phyloP scores from a whole-genome alignment of 441 rosid genomes.

The Erodium texanum region DNA sequence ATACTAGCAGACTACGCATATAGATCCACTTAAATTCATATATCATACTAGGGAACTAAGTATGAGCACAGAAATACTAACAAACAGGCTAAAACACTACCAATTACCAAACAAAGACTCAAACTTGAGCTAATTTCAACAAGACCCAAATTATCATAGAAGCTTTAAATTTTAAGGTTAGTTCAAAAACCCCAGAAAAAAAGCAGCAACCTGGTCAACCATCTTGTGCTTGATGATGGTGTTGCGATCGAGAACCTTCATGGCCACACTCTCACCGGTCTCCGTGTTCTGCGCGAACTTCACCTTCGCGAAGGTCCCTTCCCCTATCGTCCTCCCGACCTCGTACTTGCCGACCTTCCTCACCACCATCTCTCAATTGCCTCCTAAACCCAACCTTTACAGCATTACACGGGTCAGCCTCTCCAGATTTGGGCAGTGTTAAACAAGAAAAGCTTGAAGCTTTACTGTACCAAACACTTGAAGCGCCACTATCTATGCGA shows the following conservation, averaged over 20 bases:
- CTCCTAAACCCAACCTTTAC: background rate
- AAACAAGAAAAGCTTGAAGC: too few relatives aligned
- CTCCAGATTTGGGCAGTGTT: too few relatives aligned
- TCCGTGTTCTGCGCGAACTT: constrained; percentile 97
- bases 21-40: background rate
- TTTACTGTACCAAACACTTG: too few relatives aligned
- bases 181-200: background rate
- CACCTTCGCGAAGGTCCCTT: constrained; percentile 92
- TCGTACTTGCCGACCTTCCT: constrained; percentile 93
- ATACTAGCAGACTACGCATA: background rate
- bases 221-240: constrained; percentile 87
- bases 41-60: background rate
- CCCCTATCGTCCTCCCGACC: constrained; percentile 91
- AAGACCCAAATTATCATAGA: background rate
- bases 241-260: constrained; percentile 87
- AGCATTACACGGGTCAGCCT: background rate
- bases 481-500: background rate
- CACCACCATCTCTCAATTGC: constrained; percentile 50
- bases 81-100: background rate
- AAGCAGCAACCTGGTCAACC: constrained; percentile 60
- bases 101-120: background rate
- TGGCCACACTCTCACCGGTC: constrained; percentile 96
- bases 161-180: background rate
- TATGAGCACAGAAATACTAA: background rate
- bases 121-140: background rate